Evolutionary conservation across 2,329 filamentous ascomycete genomes (phyloP), one percentile per base, ranked within the genome.

Genomic region (Fusarium cyanostomum): DNA sequence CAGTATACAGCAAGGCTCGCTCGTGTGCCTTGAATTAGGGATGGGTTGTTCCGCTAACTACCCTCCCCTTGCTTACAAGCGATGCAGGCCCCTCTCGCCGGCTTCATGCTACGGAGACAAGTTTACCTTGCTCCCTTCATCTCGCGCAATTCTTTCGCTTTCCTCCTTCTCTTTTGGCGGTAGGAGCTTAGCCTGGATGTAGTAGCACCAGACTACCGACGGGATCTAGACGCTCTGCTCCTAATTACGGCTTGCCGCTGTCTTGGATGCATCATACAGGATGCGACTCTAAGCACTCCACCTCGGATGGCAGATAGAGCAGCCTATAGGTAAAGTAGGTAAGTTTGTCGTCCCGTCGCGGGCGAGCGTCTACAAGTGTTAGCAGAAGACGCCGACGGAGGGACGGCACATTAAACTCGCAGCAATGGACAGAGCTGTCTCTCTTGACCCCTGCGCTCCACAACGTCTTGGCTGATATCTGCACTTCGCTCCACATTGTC

Each of bases 391-490:
- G 43, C 54, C 34, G 53, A 44, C 31, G 56, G 44, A 67, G 51
- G 43, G 51, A 33, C 34, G 26, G 39, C 48, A 45, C 30, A 39
- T 42, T 41, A 46, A 42, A 52, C 48, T 45, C 43, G 27, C 43
- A 59, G 37, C 34, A 31, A 52, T 38, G 38, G 35, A 58, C 38
- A 43, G 56, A 63, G 44, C 59, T 67, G 66, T 70, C 64, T 69
- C 61, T 64, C 58, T 41, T 59, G 54, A 68, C 71, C 66, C 64
- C 72, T 73, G 73, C 56, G 64, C 45, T 52, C 49, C 12, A 72
- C 72, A 71, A 67, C 62, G 57, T 60, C 67, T 65, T 58, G 70
- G 67, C 66, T 71, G 65, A 74, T 70, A 61, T 67, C 63, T 72
- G 66, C 73, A 69, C 54, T 56, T 64, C 44, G 66, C 64, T 71